A percentile compares a stretch with the other conserved stretches of the same genome.
These are phyloP conservation scores for Ceratopteris richardii DNA, from an alignment of 75 land plant species.

Conservation along the genomic window DNA sequence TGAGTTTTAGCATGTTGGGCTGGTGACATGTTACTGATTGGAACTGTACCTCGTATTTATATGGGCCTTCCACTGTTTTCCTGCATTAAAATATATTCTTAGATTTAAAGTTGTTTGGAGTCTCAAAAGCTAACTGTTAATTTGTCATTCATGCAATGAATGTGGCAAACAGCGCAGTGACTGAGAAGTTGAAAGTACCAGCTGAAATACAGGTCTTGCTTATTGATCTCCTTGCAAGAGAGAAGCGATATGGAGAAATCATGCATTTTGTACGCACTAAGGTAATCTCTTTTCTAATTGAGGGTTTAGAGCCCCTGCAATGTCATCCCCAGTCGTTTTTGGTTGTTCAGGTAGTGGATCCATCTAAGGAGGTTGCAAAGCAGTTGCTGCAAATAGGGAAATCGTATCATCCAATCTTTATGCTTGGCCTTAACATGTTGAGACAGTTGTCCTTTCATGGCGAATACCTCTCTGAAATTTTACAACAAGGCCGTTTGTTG, in stretches of 20 bases:
- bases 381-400: slow-evolving; percentile 72
- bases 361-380: slow-evolving; percentile 85
- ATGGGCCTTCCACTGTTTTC: no score
- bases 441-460: slow-evolving; percentile 56
- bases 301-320: no score
- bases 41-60: no score
- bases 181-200: slow-evolving; percentile 60
- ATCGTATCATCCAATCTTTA: slow-evolving; percentile 37
- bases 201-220: slow-evolving; percentile 55
- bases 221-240: slow-evolving; percentile 66
- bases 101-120: no score
- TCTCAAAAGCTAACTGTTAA: no score
- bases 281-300: no score
- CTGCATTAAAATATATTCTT: no score
- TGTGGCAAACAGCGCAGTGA: slow-evolving; percentile 64
- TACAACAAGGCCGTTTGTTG: slow-evolving; percentile 65
- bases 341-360: slow-evolving; percentile 61
- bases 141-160: no score
- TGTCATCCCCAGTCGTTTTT: neutral
- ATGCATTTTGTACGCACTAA: slow-evolving; percentile 50
- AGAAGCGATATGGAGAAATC: slow-evolving; percentile 61
- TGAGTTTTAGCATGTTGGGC: no score
- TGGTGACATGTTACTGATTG: no score
- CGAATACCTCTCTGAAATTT: slow-evolving; percentile 52
- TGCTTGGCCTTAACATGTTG: slow-evolving; percentile 70